Base-by-base conservation (phyloP, 139 green algal genomes). In the Chlorella vulgaris region DNA sequence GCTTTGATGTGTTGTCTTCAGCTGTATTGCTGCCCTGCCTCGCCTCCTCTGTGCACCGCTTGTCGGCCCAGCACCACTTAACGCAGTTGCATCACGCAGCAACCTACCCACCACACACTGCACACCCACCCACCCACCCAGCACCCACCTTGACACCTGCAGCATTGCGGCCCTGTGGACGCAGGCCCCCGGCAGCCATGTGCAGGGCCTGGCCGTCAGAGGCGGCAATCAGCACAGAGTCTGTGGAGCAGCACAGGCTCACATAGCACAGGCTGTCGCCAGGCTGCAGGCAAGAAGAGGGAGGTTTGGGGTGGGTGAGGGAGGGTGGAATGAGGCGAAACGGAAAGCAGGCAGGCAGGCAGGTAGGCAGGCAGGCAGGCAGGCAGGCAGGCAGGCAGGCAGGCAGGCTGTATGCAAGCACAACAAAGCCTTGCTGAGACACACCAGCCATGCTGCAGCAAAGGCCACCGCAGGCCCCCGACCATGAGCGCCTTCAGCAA, bases 221-320 rank as follows among this genome's bases (percentile, higher is more conserved):
- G 38, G 84, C 82, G 35, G 88, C 85, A 21, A 95, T 68, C 38
- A 96, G 69, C 5, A 92, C 67, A 18, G 76, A 85, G 67, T 88
- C 83, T 5, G 78, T 83, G 29, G 83, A 38, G 26, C 24, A 67
- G 69, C 81, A 92, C 21, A 84, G 68, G 7, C 69, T 78, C 78
- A 90, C 92, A 83, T 84, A 92, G 18, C 71, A 55, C 40, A 95
- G 67, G 36, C 40, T 40, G 77, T 94, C 89, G 2, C 82, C 87
- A 53, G 86, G 77, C 40, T 61, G 53, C 43, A 88, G 53, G 39
- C 35, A 28, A 63, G 13, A 38, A 50, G 58, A 51, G 68, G 65
- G 35, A 6, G 66, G 15, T 22, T 42, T 6, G 36, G 31, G 38
- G 68, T 42, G 1, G 43, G 38, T 65, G 36, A 69, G 42, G 38